Evolutionary conservation across 192 early-diverging fungal species (phyloP).

Genomic region (Coemansia guatemalensis): DNA sequence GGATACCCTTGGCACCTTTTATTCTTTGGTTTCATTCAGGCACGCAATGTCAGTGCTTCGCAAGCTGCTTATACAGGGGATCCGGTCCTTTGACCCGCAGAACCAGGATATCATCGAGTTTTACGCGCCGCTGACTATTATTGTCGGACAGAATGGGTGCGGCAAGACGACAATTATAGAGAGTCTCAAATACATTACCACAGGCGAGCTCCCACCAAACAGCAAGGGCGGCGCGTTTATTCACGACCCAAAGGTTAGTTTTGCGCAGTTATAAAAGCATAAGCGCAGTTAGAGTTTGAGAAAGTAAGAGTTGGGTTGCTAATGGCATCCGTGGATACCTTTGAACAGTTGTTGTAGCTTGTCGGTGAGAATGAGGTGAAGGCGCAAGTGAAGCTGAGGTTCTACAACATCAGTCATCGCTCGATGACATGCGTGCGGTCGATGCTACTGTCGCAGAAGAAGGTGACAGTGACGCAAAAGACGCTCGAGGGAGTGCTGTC

Average conservation of each 20-base stretch:
- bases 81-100: slow-evolving; percentile 89
- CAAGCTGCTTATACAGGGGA: slow-evolving; percentile 77
- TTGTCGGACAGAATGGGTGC: slow-evolving; percentile 93
- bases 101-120: slow-evolving; percentile 76
- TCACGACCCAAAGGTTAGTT: slow-evolving; percentile 83
- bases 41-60: slow-evolving; percentile 61
- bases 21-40: neutral
- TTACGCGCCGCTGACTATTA: slow-evolving; percentile 88
- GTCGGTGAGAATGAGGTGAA: slow-evolving; percentile 76
- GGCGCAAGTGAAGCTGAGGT: slow-evolving; percentile 88
- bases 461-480: slow-evolving; percentile 58
- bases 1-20: neutral
- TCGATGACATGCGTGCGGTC: slow-evolving; percentile 77
- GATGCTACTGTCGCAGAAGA: slow-evolving; percentile 71
- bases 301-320: neutral
- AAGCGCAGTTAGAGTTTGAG: neutral
- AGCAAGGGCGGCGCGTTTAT: slow-evolving; percentile 88
- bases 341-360: slow-evolving; percentile 40
- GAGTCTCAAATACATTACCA: slow-evolving; percentile 92
- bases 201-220: slow-evolving; percentile 88
- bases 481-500: slow-evolving; percentile 79
- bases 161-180: slow-evolving; percentile 99
- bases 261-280: neutral
- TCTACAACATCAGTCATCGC: slow-evolving; percentile 73
- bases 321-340: neutral